Conservation (phyloP, 139 green algal species). For the Chlorokybus atmophyticus region DNA sequence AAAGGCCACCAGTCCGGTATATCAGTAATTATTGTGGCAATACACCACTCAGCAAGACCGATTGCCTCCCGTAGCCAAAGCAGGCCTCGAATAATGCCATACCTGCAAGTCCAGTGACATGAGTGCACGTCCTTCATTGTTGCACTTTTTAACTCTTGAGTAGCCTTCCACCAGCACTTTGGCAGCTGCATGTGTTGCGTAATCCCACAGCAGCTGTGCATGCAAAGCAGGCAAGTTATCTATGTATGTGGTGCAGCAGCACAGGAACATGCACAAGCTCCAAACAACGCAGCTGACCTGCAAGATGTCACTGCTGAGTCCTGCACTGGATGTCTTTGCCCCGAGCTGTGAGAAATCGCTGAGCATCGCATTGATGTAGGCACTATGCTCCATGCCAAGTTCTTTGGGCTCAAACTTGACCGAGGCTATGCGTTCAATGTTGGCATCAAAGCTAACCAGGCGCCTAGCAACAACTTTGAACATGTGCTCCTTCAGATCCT, state of each 20-base stretch:
- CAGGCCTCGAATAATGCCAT: no score
- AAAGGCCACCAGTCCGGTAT: no score
- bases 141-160: slow-evolving; percentile 24
- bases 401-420: slow-evolving; percentile 20
- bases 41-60: no score
- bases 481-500: slow-evolving; percentile 22
- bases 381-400: slow-evolving; percentile 22
- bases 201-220: slow-evolving; percentile 20
- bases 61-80: no score
- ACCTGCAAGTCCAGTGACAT: slow-evolving; percentile 32
- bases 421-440: slow-evolving; percentile 17
- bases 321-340: no score
- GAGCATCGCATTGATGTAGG: no score
- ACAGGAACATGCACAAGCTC: no score
- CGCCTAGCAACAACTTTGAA: slow-evolving; percentile 10
- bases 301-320: no score
- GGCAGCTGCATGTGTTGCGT: slow-evolving; percentile 10
- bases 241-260: no score
- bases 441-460: slow-evolving; percentile 10
- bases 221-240: not conserved
- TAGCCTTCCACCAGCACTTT: slow-evolving; percentile 23
- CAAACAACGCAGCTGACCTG: no score
- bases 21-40: no score
- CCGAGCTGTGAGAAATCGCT: no score
- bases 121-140: slow-evolving; percentile 21